A percentile compares a stretch with the other conserved stretches of the same genome.
Evolutionary conservation across 371 early-diverging fungal species (phyloP).

Genomic region (Mucor indicus): DNA sequence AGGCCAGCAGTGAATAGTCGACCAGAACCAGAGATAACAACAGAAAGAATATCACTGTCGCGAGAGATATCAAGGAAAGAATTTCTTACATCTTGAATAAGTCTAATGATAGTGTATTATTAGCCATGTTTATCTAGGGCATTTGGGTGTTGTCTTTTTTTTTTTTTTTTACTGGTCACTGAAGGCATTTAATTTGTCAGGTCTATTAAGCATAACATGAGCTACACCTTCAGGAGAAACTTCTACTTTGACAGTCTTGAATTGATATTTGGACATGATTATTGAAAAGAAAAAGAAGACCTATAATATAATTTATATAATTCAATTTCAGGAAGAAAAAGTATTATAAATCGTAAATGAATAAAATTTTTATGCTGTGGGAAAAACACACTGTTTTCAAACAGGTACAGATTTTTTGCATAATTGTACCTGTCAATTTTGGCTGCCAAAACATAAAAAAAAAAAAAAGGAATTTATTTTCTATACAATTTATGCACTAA

Average conservation of each 20-base stretch:
- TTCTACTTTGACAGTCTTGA: slow-evolving; percentile 59
- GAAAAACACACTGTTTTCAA: too few species aligned
- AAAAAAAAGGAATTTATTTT: neutral
- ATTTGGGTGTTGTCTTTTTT: too few species aligned
- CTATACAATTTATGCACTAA: neutral
- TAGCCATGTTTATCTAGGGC: too few species aligned
- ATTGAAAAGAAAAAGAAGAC: too few species aligned
- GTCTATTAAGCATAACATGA: slow-evolving; percentile 82
- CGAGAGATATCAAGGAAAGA: slow-evolving; percentile 52
- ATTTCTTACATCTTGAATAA: slow-evolving; percentile 25
- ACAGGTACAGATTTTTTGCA: too few species aligned
- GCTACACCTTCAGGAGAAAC: slow-evolving; percentile 65
- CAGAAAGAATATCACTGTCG: slow-evolving; percentile 66
- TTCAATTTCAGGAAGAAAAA: too few species aligned
- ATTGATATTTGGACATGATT: slow-evolving; percentile 43
- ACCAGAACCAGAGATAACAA: slow-evolving; percentile 76
- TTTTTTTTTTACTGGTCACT: slow-evolving; percentile 56
- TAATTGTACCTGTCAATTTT: too few species aligned
- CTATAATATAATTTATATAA: too few species aligned
- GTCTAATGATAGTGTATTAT: too few species aligned
- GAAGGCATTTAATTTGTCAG: slow-evolving; percentile 80
- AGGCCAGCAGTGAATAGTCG: slow-evolving; percentile 86
- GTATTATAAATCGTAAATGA: too few species aligned
- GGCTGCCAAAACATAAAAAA: too few species aligned
- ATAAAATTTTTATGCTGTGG: too few species aligned